Base-by-base conservation (phyloP, 2,329 filamentous ascomycete species). In the Paecilomyces sp. region DNA sequence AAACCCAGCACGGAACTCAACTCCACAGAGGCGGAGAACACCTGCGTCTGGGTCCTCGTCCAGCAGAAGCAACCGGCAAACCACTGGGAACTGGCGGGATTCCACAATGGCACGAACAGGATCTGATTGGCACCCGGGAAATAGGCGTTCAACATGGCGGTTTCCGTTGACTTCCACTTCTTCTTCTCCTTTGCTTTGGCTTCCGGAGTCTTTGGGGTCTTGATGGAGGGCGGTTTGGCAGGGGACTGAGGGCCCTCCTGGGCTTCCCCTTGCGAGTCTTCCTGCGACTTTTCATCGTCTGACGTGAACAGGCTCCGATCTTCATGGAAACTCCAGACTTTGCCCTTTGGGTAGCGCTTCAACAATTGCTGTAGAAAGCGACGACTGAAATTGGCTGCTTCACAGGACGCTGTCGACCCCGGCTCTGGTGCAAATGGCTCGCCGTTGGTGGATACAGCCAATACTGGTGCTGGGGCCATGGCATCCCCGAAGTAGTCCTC, bases 31-130 rank as follows among this genome's bases (percentile, higher is more conserved):
- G 71, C 66, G 57, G 67, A 71, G 60, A 77, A 73, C 36, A 75
- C 70, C 13, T 70, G 68, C 6, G 72, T 75, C 54, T 75, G 72
- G 0, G 65, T 52, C n/a, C 66, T 68, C 28, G 67, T 79, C 74
- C 75, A 79, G 41, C 75, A 80, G 58, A 75, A 79, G 65, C 72
- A 78, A 57, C 71, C 80, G 18, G 71, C 75, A 62, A 79, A 72
- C 79, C 80, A 77, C 63, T 81, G 70, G 52, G 77, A 75, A 22
- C 73, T 75, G 12, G 75, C 76, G 15, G 77, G 75, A 64, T 83
- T 81, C 77, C 80, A 83, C 0, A 83, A 64, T 0, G 81, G 81
- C 5, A 82, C 68, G 59, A 83, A 83, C 3, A 82, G 73, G 4
- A 83, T 70, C 55, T 80, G 80, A 0, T 75, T 71, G 1, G 78